Base-by-base conservation (phyloP, 805 yeast genomes). In the Kurtzmaniella fragi region DNA sequence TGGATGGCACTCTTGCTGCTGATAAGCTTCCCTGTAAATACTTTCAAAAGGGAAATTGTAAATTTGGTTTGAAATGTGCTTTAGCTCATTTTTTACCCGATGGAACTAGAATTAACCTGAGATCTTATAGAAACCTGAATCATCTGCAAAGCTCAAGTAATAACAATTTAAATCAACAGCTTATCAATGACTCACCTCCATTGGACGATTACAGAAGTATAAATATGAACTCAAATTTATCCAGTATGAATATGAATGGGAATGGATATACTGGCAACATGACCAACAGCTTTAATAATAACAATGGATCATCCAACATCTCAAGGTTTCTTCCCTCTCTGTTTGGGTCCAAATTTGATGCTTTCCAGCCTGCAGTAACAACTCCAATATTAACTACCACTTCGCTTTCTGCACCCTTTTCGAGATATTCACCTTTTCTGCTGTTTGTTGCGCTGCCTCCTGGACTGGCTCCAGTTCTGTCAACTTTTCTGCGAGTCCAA, bases 21-120 rank as follows among this genome's bases (percentile, higher is more conserved):
- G 80, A 75, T 35, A 61, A 71, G 34, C 67, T 73, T 32, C 87
- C 90, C 5, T 91, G 99, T 71, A 90, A 89, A 69, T 91, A 90
- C 62, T 91, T 87, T 60, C 93, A 84, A 53, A 86, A 86, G 64
- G 98, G 98, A n/a, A 88, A 89, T 56, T 91, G 99, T 63, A 89
- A 89, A 63, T 91, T 91, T 61, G 99, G 99, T 3, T 68, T 78
- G 37, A 90, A 89, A 54, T 91, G 99, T 67, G 98, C 96, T 1
- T 75, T 91, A 53, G 95, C 95, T 5, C 99, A 91, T 62, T 74
- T 85, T 42, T 63, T 85, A 31, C 95, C 96, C 0, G 95, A 90
- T 52, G 96, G 96, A 1, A 75, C 88, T n/a, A 69, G 86, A 32
- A 82, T 85, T 14, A 85, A 84, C 53, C 75, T 77, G 5, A 61